Evolutionary conservation across 495 filamentous ascomycete genomes (phyloP).

Genomic region (Podospora sp.): DNA sequence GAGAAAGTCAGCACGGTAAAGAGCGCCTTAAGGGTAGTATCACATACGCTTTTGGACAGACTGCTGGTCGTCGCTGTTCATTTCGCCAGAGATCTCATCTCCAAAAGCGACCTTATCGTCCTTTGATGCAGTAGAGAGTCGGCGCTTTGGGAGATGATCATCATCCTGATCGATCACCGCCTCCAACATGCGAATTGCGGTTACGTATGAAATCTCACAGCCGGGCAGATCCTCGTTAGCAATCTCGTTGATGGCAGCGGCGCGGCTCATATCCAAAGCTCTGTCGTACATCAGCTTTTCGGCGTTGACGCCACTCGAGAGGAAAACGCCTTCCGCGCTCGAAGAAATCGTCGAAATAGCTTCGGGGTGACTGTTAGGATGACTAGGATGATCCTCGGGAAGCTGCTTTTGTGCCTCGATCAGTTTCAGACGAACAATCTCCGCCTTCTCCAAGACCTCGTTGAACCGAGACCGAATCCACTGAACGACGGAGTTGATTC

Average conservation of each 20-base stretch:
- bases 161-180: slow-evolving; percentile 89
- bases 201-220: slow-evolving; percentile 91
- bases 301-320: slow-evolving; percentile 79
- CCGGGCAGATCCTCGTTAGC: slow-evolving; percentile 85
- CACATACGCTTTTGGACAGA: slow-evolving; percentile 66
- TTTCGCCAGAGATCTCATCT: slow-evolving; percentile 57
- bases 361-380: slow-evolving; percentile 72
- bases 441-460: slow-evolving; percentile 92
- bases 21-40: neutral
- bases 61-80: slow-evolving; percentile 73
- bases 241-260: slow-evolving; percentile 92
- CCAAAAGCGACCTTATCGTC: slow-evolving; percentile 43
- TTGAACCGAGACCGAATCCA: slow-evolving; percentile 95
- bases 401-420: slow-evolving; percentile 83
- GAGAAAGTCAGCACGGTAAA: slow-evolving; percentile 21
- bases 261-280: slow-evolving; percentile 91
- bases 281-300: slow-evolving; percentile 99
- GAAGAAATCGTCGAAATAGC: slow-evolving; percentile 56
- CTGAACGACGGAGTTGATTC: slow-evolving; percentile 91
- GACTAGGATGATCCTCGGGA: slow-evolving; percentile 80
- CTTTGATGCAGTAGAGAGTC: slow-evolving; percentile 40
- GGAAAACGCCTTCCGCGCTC: slow-evolving; percentile 55
- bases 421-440: slow-evolving; percentile 84
- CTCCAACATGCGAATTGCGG: slow-evolving; percentile 90
- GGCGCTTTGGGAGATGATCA: slow-evolving; percentile 55